phyloP scores from a whole-genome alignment of 2,329 filamentous ascomycete genomes.

The Cordyceps sp. region DNA sequence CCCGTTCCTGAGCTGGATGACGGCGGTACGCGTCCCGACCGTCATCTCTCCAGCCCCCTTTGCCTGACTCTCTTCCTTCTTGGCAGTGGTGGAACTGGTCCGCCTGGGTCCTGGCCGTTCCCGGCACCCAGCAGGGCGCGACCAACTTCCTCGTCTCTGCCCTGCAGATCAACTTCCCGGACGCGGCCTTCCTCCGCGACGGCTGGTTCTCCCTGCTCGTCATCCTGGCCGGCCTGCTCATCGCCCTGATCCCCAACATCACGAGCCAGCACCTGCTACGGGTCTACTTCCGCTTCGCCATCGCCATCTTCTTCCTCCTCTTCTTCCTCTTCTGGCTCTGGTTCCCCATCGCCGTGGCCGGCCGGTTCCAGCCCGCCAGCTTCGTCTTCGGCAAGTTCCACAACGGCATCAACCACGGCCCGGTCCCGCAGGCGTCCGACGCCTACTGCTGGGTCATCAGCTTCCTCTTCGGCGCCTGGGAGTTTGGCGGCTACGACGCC shows the following conservation, averaged over 20 bases:
- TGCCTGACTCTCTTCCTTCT: background rate
- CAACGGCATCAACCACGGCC: background rate
- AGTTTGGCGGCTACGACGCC: constrained; percentile 2
- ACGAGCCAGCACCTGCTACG: constrained; percentile 1
- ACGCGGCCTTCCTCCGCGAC: background rate
- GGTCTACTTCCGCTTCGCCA: constrained; percentile 3
- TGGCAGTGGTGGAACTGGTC: constrained; percentile 2
- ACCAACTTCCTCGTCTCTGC: constrained; percentile 3
- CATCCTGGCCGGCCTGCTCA: constrained; percentile 1
- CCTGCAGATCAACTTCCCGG: constrained; percentile 1
- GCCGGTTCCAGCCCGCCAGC: background rate
- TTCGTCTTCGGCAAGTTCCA: constrained; percentile 1
- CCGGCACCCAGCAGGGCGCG: constrained; percentile 2
- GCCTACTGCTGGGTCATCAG: constrained; percentile 1
- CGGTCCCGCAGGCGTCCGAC: background rate
- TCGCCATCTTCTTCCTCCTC: constrained; percentile 1
- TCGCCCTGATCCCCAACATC: constrained; percentile 1
- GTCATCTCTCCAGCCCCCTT: background rate
- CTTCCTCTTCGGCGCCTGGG: constrained; percentile 1
- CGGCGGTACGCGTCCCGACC: background rate
- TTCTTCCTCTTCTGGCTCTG: constrained; percentile 1
- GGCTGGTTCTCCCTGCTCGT: constrained; percentile 1
- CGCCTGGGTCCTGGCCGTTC: constrained; percentile 1
- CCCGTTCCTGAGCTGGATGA: constrained; percentile 2
- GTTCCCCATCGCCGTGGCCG: background rate